Evolutionary conservation across 441 rosid genomes (phyloP), one percentile per base, ranked within the genome.

Genomic region (Eutrema salsugineum): DNA sequence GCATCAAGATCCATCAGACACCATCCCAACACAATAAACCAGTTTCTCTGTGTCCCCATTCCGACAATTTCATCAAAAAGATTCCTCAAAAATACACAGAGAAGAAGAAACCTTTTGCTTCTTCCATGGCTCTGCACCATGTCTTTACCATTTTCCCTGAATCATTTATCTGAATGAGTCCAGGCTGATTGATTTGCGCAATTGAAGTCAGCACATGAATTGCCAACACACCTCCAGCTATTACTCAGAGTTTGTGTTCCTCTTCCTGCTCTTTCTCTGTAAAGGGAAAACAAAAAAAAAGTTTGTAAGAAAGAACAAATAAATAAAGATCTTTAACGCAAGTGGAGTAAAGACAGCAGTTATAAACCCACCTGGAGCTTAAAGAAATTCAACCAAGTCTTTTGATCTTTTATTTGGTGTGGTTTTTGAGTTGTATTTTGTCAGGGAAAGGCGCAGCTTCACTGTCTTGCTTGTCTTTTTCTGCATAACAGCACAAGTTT

Each of bases 151-250:
- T 15, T 46, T 44, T 38, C 77, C 15, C 38, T 56, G 65, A 46
- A 24, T 44, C 61, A 65, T 65, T 24, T 73, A 48, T 39, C 66
- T 73, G 17, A 47, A 72, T 49, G 60, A 55, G 22, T 63, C 65
- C 75, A 75, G 55, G 63, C 24, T 69, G 63, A 57, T 50, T 60
- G 27, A 24, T 24, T 24, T 24, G 3, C 62, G 54, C 76, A 57
- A 57, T 44, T 58, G 51, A 42, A 70, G 0, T 70, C 66, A 77
- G 80, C 77, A 77, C 80, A 71, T 77, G 80, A 64, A 42, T 24
- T 65, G 80, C 63, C 76, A 77, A 50, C 76, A 70, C 22, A 50
- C 22, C 58, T 77, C 76, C 76, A 77, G 80, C 76, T 65, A 65
- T 71, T 51, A 27, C 8, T 19, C 19, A 43, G 68, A 70, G 68